These are phyloP conservation scores for Rosa persica DNA, from an alignment of 306 rosid genomes.

Conservation along the genomic window DNA sequence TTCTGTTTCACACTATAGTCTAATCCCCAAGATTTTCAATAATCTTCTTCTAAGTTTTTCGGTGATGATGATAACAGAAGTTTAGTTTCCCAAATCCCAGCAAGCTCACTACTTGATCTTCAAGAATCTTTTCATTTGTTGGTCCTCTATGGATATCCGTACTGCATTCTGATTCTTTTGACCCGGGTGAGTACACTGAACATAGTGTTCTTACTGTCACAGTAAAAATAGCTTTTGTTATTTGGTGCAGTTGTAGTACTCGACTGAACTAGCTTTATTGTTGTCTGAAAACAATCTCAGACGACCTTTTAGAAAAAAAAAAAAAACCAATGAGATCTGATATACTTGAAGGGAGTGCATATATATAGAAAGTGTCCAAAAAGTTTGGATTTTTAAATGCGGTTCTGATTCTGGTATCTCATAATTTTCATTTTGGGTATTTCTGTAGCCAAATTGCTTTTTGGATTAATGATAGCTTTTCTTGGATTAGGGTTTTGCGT, in stretches of 20 bases:
- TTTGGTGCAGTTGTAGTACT: background rate
- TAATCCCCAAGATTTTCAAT: background rate
- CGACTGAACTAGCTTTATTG: background rate
- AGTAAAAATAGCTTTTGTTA: background rate
- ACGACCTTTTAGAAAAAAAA: background rate
- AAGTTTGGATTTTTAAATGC: constrained; percentile 2
- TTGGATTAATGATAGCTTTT: background rate
- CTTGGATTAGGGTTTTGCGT: background rate
- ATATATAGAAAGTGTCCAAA: background rate
- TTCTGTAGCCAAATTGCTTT: background rate
- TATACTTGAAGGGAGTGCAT: background rate
- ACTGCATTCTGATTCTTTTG: background rate
- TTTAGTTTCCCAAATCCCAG: background rate
- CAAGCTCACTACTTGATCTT: background rate
- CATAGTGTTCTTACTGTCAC: background rate
- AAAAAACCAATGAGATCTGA: background rate
- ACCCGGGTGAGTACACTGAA: background rate
- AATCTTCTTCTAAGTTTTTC: background rate
- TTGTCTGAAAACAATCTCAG: background rate
- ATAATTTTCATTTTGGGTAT: background rate
- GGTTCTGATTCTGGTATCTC: background rate
- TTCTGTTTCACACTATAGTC: background rate
- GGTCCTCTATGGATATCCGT: background rate
- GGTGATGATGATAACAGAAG: background rate
- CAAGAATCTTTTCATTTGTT: background rate